Base-by-base conservation (phyloP, 306 rosid species). In the Clitoria ternatea region DNA sequence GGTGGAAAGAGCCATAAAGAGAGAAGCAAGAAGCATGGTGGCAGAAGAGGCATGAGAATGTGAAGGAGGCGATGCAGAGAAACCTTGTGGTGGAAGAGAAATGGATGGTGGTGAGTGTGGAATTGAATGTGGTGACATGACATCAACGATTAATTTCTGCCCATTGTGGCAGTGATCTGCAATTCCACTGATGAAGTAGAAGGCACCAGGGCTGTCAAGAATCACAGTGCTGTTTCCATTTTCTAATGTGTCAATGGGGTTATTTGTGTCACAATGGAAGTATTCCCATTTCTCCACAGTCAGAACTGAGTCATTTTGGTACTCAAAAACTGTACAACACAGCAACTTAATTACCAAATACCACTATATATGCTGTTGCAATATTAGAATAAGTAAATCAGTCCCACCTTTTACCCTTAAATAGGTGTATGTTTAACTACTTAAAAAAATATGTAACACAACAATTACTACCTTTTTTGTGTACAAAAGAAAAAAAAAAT, bases 261-360 rank as follows among this genome's bases (percentile, higher is more conserved):
- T 43, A 13, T 54, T 82, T 42, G 85, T 39, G 52, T 84, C 76
- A 76, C 96, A 90, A 48, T 88, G 85, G 69, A 84, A 86, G 75
- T 85, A 90, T 4, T 75, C 85, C 89, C 86, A 82, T 73, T 86
- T 88, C 18, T 86, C 85, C 43, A 90, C 96, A 74, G 37, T 56
- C 1, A 87, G 29, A 17, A 88, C 88, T 9, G 94, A 82, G 78
- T 90, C 94, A 23, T 90, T 86, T 49, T 69, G 35, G 82, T 85
- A 90, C 77, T 66, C 86, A 70, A 90, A 90, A 49, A 73, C 96
- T 87, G 75, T 20, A 20, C 33, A 17, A 11, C 32, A 5, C 57
- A 54, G 15, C 7, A 18, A 44, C 15, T 20, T 3, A 7, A 11
- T 32, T 24, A 27, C 0, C 30, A 27, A 2, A 27, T 27, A 2